Base-by-base conservation (phyloP, 1,284 basidiomycete species). In the Leccinum subrobustum region DNA sequence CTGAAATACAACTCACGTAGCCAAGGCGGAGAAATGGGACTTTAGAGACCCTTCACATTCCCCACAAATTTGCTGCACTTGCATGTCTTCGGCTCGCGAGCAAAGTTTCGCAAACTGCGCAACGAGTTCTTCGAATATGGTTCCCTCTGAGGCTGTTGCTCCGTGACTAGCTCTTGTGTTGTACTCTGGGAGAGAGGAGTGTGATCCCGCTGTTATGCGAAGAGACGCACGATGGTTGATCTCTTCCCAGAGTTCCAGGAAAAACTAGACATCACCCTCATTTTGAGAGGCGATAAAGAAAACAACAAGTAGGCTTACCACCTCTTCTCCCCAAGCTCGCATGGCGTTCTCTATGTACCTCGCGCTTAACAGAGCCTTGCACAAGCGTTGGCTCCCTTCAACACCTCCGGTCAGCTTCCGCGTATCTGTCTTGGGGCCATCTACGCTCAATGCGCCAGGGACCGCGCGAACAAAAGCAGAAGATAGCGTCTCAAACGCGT, bases 401-500 rank as follows among this genome's bases (percentile, higher is more conserved):
- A 90, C 82, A 1, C 94, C 93, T 39, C 84, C 85, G 0, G 92
- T 93, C 63, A 94, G 75, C 62, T 80, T 79, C 61, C 79, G 78
- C 5, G 82, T 76, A 67, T 91, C 88, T 3, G 83, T 77, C 57
- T 79, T 82, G 14, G 83, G 78, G 8, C 80, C 78, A 7, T 81
- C 78, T 52, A 86, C 79, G 52, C 82, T 78, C 35, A 96, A 80
- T 4, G 92, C 93, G 4, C 96, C 96, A 0, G 96, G 95, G 6
- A 98, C 94, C 3, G 91, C 91, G 4, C 95, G 88, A 31, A 95
- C 85, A 66, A 99, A 88, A 0, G 89, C 86, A 18, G 91, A 93
- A 1, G 93, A 93, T 3, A 97, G 78, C 0, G 88, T 90, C 74
- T 98, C 96, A 68, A 98, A 98, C 0, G 95, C 95, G 67, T 98